A percentile compares a stretch with the other conserved stretches of the same genome.
These are phyloP conservation scores for Paspalum vaginatum DNA, from an alignment of 176 grass and related monocot genomes.

Conservation along the genomic window DNA sequence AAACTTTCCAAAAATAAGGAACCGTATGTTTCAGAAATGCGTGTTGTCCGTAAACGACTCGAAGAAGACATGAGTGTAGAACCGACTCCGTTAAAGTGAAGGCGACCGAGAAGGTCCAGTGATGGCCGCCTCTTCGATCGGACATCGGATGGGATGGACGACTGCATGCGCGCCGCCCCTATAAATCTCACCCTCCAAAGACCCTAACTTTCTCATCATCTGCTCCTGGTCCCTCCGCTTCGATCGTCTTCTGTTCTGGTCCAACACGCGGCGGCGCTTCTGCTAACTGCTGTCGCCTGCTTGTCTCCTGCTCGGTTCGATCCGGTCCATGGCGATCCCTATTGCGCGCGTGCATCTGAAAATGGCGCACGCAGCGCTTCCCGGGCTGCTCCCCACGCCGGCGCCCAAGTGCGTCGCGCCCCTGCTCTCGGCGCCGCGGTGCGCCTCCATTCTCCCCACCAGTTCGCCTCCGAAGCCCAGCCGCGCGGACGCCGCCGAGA, in stretches of 20 bases:
- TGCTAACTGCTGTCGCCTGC: not conserved
- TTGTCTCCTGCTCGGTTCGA: not conserved
- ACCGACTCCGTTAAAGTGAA: no score
- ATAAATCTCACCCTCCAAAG: not conserved
- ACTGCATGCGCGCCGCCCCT: not conserved
- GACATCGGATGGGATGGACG: no score
- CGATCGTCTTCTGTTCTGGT: not conserved
- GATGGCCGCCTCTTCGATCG: no score
- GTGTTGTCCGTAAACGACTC: no score
- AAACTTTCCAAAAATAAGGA: no score
- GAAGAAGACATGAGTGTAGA: no score
- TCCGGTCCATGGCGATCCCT: constrained; percentile 2
- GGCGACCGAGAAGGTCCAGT: no score
- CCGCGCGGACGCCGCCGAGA: not conserved
- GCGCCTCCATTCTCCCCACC: not conserved
- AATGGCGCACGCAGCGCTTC: not conserved
- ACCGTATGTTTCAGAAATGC: no score
- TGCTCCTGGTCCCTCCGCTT: no score
- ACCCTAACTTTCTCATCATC: not conserved
- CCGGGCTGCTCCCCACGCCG: not conserved
- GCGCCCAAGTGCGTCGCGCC: not conserved
- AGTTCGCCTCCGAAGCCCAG: not conserved
- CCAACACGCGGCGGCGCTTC: not conserved
- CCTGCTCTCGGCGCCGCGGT: constrained; percentile 11
- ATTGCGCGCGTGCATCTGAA: not conserved